A percentile compares a stretch with the other conserved stretches of the same genome.
Evolutionary conservation across 108 stramenopile genomes (phyloP).

Genomic region (Fragilaria crotonensis): DNA sequence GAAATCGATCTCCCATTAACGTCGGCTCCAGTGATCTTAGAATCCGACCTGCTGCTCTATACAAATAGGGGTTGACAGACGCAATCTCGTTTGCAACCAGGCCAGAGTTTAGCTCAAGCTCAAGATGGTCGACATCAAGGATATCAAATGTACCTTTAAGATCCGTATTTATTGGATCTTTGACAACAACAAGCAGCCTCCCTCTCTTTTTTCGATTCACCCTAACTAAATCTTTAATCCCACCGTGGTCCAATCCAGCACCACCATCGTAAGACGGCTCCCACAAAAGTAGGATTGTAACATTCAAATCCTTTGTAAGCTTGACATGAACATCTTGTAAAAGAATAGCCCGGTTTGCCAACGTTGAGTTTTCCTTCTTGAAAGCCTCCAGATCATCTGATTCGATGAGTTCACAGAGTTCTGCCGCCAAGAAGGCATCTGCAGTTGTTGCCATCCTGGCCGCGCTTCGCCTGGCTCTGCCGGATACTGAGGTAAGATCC

Average conservation of each 20-base stretch:
- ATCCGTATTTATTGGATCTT: constrained; percentile 17
- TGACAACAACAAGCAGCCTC: constrained; percentile 50
- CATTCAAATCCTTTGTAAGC: constrained; percentile 9
- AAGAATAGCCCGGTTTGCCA: constrained; percentile 37
- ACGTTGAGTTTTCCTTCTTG: constrained; percentile 13
- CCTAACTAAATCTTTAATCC: constrained; percentile 40
- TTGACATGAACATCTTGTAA: constrained; percentile 29
- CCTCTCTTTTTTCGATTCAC: constrained; percentile 25
- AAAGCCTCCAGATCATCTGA: constrained; percentile 1
- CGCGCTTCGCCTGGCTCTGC: constrained; percentile 67
- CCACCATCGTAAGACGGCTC: constrained; percentile 67
- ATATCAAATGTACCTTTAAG: constrained; percentile 1
- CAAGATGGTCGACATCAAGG: constrained; percentile 6
- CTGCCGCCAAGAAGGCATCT: constrained; percentile 62
- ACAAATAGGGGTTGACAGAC: constrained; percentile 55
- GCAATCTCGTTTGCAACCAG: constrained; percentile 46
- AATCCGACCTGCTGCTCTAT: constrained; percentile 44
- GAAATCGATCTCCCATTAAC: constrained; percentile 4
- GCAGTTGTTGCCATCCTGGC: constrained; percentile 56
- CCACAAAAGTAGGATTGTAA: constrained; percentile 57
- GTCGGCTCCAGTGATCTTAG: constrained; percentile 28
- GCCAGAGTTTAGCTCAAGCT: constrained; percentile 19
- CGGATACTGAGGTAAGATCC: constrained; percentile 34
- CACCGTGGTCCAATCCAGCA: constrained; percentile 60
- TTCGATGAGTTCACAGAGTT: constrained; percentile 60